phyloP scores from a whole-genome alignment of 2,329 filamentous ascomycete genomes.

The Apiospora marii region DNA sequence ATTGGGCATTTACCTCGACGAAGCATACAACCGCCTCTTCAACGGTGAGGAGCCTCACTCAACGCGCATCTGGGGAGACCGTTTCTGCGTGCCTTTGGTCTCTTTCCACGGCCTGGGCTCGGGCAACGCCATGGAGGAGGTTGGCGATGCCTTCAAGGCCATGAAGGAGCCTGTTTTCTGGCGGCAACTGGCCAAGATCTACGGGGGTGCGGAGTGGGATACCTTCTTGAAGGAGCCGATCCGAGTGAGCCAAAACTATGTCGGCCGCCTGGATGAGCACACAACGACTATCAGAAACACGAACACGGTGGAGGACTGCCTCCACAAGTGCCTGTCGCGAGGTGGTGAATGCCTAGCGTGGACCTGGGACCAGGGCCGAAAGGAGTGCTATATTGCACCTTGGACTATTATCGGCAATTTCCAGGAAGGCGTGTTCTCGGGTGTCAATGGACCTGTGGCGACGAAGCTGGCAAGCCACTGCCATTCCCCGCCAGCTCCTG shows the following conservation, averaged over 20 bases:
- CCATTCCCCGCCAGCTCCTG: constrained; percentile 33
- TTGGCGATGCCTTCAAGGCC: constrained; percentile 51
- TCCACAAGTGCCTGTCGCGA: constrained; percentile 50
- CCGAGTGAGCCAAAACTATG: constrained; percentile 54
- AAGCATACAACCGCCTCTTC: constrained; percentile 61
- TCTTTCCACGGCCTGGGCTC: constrained; percentile 61
- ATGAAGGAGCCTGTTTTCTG: constrained; percentile 53
- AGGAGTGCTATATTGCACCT: constrained; percentile 54
- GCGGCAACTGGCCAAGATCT: constrained; percentile 59
- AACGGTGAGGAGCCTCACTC: constrained; percentile 61
- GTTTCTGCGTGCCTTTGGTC: constrained; percentile 61
- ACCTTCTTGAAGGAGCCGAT: constrained; percentile 47
- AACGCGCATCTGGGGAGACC: constrained; percentile 57
- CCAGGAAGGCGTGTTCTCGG: constrained; percentile 45
- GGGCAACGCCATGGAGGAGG: constrained; percentile 53
- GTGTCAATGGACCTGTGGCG: constrained; percentile 46
- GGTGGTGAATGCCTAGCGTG: constrained; percentile 57
- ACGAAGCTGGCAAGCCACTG: constrained; percentile 37
- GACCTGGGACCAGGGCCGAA: constrained; percentile 53
- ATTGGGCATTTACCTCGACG: constrained; percentile 62
- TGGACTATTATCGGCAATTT: constrained; percentile 58
- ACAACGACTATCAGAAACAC: constrained; percentile 48
- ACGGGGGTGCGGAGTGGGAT: constrained; percentile 50
- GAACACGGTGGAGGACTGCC: constrained; percentile 51
- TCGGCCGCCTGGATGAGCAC: constrained; percentile 56